Conservation (phyloP, 768 basidiomycete species). For the Suillus occidentalis region DNA sequence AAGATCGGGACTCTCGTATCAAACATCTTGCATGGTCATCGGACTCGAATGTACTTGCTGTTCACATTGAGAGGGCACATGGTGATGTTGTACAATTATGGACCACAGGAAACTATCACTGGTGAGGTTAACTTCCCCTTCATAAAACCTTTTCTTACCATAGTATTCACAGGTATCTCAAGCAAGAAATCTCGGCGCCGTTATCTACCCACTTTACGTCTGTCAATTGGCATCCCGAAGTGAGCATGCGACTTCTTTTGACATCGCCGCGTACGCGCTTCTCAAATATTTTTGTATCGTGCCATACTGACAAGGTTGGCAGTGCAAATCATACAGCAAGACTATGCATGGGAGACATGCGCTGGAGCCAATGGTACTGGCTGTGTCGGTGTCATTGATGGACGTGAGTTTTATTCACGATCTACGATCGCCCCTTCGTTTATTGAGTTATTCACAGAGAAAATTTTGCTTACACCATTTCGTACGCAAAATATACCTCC, state of each 20-base stretch:
- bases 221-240: constrained; percentile 87
- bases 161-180: constrained; percentile 70
- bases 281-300: not conserved
- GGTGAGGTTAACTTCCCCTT: constrained; percentile 43
- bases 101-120: constrained; percentile 94
- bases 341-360: constrained; percentile 80
- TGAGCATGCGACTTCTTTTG: constrained; percentile 60
- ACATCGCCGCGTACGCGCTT: constrained; percentile 60
- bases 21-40: constrained; percentile 83
- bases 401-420: constrained; percentile 51
- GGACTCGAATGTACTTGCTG: constrained; percentile 79
- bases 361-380: constrained; percentile 79
- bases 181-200: constrained; percentile 76
- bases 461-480: constrained; percentile 87
- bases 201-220: constrained; percentile 61
- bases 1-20: constrained; percentile 68
- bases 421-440: not conserved
- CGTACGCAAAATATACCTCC: constrained; percentile 94
- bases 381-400: constrained; percentile 86
- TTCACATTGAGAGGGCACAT: constrained; percentile 75
- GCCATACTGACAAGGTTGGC: not conserved
- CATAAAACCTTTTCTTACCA: not conserved
- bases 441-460: constrained; percentile 43
- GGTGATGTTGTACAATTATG: constrained; percentile 90
- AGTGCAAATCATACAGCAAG: constrained; percentile 59